These are phyloP conservation scores for Penicillium manginii DNA, from an alignment of 495 filamentous ascomycete genomes.

Conservation along the genomic window DNA sequence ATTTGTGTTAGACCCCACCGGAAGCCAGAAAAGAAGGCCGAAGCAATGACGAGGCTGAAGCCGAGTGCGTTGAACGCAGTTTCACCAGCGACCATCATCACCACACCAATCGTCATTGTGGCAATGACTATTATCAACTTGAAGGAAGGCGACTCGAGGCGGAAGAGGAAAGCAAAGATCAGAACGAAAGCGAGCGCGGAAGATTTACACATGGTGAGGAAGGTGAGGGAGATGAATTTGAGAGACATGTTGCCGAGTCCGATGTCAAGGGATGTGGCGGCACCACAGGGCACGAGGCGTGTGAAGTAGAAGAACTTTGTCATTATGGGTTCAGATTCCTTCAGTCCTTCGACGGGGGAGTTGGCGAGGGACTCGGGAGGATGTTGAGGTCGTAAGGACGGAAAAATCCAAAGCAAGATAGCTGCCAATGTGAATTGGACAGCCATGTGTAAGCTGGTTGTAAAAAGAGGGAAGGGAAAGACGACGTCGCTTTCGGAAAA, in stretches of 20 bases:
- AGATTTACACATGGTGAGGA: conserved; percentile 99
- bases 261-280: conserved; percentile 94
- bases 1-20: conserved; percentile 98
- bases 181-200: conserved; percentile 94
- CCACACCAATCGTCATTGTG: conserved; percentile 91
- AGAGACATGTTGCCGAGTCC: conserved; percentile 95
- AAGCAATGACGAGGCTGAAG: conserved; percentile 88
- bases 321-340: conserved; percentile 71
- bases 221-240: conserved; percentile 94
- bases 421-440: conserved; percentile 89
- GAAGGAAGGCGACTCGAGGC: conserved; percentile 84
- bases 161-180: conserved; percentile 92
- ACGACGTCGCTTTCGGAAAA: conserved; percentile 83
- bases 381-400: conserved; percentile 75
- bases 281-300: conserved; percentile 89
- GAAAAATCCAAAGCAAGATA: conserved; percentile 79
- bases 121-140: conserved; percentile 84
- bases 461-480: conserved; percentile 95
- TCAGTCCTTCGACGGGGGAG: conserved; percentile 46
- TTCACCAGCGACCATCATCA: conserved; percentile 99
- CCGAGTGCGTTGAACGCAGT: conserved; percentile 87
- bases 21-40: conserved; percentile 94
- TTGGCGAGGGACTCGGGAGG: conserved; percentile 49
- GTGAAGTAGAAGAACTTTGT: conserved; percentile 90
- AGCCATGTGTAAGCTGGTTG: conserved; percentile 92